phyloP scores from a whole-genome alignment of 106 monocot species.

The Alisma plantagoaquatica region DNA sequence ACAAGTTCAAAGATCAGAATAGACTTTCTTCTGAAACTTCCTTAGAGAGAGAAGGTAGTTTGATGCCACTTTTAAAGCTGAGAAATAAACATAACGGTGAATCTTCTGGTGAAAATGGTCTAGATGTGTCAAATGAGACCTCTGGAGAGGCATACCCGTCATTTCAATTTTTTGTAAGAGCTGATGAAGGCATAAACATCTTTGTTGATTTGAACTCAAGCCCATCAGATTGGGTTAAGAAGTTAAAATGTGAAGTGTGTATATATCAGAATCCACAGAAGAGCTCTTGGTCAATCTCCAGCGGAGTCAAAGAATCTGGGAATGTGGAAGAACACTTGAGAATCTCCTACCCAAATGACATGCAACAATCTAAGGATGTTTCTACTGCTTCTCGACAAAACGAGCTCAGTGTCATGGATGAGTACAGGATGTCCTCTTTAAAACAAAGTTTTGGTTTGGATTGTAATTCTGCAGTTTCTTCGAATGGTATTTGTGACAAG shows the following conservation, averaged over 20 bases:
- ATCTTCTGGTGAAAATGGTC: conserved; percentile 15
- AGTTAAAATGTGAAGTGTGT: conserved; percentile 46
- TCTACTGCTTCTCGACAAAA: conserved; percentile 17
- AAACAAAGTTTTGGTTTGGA: too few relatives aligned
- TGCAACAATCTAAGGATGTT: conserved; percentile 16
- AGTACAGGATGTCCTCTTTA: too few relatives aligned
- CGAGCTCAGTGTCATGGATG: too few relatives aligned
- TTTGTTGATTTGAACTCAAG: conserved; percentile 63
- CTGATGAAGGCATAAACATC: conserved; percentile 71
- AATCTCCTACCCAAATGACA: conserved; percentile 19
- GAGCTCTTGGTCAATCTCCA: conserved; percentile 11
- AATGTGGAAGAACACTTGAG: conserved; percentile 12
- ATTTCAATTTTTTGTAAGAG: conserved; percentile 62
- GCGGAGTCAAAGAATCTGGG: conserved; percentile 14
- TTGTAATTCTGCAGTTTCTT: too few relatives aligned
- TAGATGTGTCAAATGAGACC: conserved; percentile 11
- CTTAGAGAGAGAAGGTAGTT: too few relatives aligned
- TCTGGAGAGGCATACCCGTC: conserved; percentile 27
- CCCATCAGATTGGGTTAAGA: conserved; percentile 51
- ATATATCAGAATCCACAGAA: conserved; percentile 19
- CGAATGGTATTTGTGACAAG: too few relatives aligned
- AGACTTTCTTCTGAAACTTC: too few relatives aligned
- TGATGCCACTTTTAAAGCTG: too few relatives aligned
- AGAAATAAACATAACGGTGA: too few relatives aligned
- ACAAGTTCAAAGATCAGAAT: too few relatives aligned